Evolutionary conservation across 345 rosid species (phyloP), one percentile per base, ranked within the genome.

Genomic region (Eucalyptus tenuipes): DNA sequence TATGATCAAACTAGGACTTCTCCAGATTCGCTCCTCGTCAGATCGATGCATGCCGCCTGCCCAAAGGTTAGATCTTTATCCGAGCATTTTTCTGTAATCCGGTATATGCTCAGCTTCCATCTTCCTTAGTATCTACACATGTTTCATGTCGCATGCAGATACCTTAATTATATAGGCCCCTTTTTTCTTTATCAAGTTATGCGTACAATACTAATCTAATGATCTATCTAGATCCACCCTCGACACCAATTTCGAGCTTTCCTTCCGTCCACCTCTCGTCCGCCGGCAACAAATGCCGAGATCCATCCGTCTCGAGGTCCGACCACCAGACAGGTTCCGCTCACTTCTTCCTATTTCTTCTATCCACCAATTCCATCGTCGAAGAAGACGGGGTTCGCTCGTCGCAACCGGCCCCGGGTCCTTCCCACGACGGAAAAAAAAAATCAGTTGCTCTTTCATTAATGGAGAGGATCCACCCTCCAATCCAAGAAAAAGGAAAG

Each of bases 21-120:
- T 75, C 47, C 47, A 13, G 0, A 11, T 24, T 29, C 47, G 3
- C 29, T 20, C 42, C 84, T 75, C 2, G 4, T 1, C 1, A 1
- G 16, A 10, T 75, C 2, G 3, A 13, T 37, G 47, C 14, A 1
- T 20, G 82, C 82, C 13, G 82, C 82, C 13, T 75, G 22, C 29
- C 9, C 1, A 7, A 40, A 75, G 84, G 84, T 75, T 75, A 75
- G 47, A 75, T 75, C 29, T 22, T 11, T 20, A 0, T 11, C 9
- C 3, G 1, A 75, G 47, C 27, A 75, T 37, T 37, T 20, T 75
- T 20, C 2, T 0, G 47, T 37, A 20, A 3, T 18, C 1, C 6
- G 29, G 27, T 18, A 37, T 1, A 10, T 75, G 20, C 42, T 75
- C 9, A 20, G 13, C 27, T 75, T 18, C 4, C 29, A 9, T 75